Percentiles rank a stretch among this genome's conserved stretches.
phyloP scores from a whole-genome alignment of 306 rosid genomes.

The Begonia masoniana region DNA sequence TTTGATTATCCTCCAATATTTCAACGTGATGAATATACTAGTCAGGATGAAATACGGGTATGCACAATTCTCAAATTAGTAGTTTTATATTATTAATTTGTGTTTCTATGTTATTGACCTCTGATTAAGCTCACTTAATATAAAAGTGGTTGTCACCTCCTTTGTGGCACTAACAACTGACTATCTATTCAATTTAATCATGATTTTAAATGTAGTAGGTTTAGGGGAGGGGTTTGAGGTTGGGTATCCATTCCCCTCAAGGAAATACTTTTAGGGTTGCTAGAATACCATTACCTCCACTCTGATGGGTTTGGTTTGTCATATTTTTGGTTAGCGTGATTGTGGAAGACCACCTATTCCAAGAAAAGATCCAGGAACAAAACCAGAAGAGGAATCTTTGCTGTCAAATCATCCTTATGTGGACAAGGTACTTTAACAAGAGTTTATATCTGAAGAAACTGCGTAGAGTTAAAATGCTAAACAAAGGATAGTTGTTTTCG shows the following conservation, averaged over 20 bases:
- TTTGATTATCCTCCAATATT: constrained; percentile 86
- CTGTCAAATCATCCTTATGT: constrained; percentile 90
- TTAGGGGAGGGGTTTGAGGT: no score
- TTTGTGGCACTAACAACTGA: no score
- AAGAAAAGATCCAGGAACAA: constrained; percentile 74
- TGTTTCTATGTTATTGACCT: no score
- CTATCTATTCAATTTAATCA: no score
- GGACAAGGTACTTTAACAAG: constrained; percentile 40
- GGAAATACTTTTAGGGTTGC: no score
- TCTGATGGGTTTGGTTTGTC: constrained; percentile 6
- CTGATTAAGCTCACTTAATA: no score
- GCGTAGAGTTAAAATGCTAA: no score
- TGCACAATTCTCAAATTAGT: neutral
- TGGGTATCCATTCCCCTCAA: no score
- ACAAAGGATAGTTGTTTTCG: no score
- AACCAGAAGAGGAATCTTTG: constrained; percentile 73
- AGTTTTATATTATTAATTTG: no score
- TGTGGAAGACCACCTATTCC: constrained; percentile 89
- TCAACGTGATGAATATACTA: constrained; percentile 60
- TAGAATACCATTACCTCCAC: constrained; percentile 2
- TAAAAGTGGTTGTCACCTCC: no score
- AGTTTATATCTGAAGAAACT: neutral
- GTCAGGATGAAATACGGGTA: constrained; percentile 80
- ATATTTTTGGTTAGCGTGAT: constrained; percentile 50
- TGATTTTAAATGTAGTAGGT: no score